Conservation (phyloP, 306 rosid species). For the Cyclanthera cordifolia region DNA sequence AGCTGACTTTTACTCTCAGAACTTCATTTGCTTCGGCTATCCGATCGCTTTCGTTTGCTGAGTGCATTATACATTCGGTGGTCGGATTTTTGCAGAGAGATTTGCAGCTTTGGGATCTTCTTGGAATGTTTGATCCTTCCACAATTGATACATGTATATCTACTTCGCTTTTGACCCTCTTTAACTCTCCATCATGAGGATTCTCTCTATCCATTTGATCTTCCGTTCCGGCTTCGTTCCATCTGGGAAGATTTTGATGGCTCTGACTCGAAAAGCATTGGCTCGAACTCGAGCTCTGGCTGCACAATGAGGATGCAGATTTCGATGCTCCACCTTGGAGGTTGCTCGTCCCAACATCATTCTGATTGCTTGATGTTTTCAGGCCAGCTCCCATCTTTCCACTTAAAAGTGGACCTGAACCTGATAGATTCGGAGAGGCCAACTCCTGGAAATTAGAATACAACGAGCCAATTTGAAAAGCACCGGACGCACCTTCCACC, state of each 20-base stretch:
- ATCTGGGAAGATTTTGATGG: too few relatives aligned
- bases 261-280: conserved; percentile 35
- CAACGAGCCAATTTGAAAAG: conserved; percentile 76
- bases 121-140: conserved; percentile 15
- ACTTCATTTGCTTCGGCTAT: conserved; percentile 21
- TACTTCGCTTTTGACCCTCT: conserved; percentile 67
- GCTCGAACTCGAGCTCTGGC: conserved; percentile 70
- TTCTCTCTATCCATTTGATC: conserved; percentile 25
- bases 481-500: conserved; percentile 72
- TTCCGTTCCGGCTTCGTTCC: conserved; percentile 8
- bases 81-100: conserved; percentile 35
- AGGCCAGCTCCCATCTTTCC: conserved; percentile 37
- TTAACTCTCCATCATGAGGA: conserved; percentile 28
- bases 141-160: conserved; percentile 30
- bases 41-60: conserved; percentile 12
- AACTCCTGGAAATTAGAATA: conserved; percentile 67
- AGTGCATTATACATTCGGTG: conserved; percentile 9
- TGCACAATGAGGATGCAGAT: conserved; percentile 51
- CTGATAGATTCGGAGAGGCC: conserved; percentile 51
- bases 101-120: too few relatives aligned
- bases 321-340: conserved; percentile 45
- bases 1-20: conserved; percentile 54
- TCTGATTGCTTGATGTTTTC: conserved; percentile 27
- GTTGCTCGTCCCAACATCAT: conserved; percentile 30
- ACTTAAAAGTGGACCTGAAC: conserved; percentile 36